Evolutionary conservation across 306 rosid species (phyloP).

Genomic region (Medicago ruthenica): DNA sequence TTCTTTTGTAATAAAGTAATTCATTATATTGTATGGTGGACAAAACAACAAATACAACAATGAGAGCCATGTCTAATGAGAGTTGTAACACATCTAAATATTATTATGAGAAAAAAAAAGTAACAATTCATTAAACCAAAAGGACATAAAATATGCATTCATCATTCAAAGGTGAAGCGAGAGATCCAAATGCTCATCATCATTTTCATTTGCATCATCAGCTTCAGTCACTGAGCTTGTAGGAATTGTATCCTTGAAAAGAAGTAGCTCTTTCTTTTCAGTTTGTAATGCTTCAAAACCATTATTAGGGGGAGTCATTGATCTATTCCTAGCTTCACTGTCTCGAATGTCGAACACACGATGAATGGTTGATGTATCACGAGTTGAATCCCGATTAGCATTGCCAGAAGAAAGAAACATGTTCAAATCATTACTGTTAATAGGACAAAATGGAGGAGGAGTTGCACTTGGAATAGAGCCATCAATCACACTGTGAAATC

Average conservation of each 20-base stretch:
- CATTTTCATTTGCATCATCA: neutral
- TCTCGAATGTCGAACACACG: constrained; percentile 21
- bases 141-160: neutral
- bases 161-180: constrained; percentile 47
- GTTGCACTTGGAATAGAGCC: neutral
- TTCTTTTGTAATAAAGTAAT: no score
- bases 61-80: neutral
- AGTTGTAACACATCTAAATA: neutral
- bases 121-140: neutral
- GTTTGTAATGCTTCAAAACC: neutral
- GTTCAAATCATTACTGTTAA: constrained; percentile 7
- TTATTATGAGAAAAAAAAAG: neutral
- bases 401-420: neutral
- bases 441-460: neutral
- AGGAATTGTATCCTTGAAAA: constrained; percentile 37
- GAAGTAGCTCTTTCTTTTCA: constrained; percentile 35
- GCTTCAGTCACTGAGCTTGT: constrained; percentile 4
- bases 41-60: no score
- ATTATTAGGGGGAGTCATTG: neutral
- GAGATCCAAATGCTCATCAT: constrained; percentile 42
- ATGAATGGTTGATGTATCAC: constrained; percentile 29
- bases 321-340: constrained; percentile 12
- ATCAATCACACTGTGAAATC: neutral
- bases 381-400: neutral
- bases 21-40: no score